These are phyloP conservation scores for Tulasnella sp. DNA, from an alignment of 768 basidiomycete genomes.

Conservation along the genomic window DNA sequence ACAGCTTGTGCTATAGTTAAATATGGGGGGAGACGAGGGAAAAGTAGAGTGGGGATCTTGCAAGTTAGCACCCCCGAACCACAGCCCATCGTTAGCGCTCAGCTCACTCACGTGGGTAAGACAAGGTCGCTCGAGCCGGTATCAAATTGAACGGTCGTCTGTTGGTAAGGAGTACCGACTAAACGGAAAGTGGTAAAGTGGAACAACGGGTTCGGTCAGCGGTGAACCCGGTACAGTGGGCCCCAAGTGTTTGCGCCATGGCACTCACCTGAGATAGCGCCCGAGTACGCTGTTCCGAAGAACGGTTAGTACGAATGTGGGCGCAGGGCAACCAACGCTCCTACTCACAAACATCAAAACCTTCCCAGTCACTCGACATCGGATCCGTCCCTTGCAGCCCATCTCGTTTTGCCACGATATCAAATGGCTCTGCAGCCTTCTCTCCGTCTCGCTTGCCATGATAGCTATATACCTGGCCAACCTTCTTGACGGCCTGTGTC, in stretches of 20 bases:
- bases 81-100: too few relatives aligned
- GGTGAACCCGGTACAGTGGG: not conserved
- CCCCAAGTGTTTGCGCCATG: not conserved
- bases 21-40: not conserved
- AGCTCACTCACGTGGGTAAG: not conserved
- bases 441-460: too few relatives aligned
- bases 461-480: not conserved
- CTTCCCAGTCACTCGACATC: not conserved
- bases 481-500: not conserved
- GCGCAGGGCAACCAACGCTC: too few relatives aligned
- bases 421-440: not conserved
- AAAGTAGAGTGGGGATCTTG: not conserved
- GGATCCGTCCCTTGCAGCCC: not conserved
- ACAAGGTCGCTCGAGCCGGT: not conserved
- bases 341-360: not conserved
- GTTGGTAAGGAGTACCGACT: conserved; percentile 10
- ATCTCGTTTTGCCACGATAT: not conserved
- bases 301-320: too few relatives aligned
- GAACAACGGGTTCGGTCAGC: not conserved
- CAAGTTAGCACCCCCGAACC: not conserved
- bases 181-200: not conserved
- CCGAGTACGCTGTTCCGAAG: not conserved
- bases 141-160: not conserved
- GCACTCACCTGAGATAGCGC: not conserved
- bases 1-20: not conserved